phyloP scores from a whole-genome alignment of 306 rosid genomes.

The Medicago arabica region DNA sequence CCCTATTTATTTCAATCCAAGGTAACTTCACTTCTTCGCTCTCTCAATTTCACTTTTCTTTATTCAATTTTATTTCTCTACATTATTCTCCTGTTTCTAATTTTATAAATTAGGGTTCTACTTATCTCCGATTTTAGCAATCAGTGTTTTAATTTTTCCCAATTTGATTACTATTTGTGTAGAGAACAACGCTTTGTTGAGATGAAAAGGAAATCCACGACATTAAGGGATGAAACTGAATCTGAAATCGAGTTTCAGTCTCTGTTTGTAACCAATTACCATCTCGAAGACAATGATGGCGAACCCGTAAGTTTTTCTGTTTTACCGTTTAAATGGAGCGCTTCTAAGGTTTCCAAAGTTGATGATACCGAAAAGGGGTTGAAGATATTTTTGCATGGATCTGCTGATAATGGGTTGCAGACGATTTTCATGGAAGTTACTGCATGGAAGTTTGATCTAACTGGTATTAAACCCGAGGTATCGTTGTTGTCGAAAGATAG shows the following conservation, averaged over 20 bases:
- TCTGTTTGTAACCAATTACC: constrained; percentile 59
- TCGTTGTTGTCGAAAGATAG: constrained; percentile 64
- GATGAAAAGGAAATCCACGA: constrained; percentile 34
- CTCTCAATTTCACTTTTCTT: no score
- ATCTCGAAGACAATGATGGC: constrained; percentile 59
- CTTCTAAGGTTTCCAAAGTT: constrained; percentile 24
- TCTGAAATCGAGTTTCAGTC: constrained; percentile 40
- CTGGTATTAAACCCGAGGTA: constrained; percentile 60
- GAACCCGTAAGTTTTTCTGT: constrained; percentile 61
- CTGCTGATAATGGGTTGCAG: constrained; percentile 57
- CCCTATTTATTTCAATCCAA: neutral
- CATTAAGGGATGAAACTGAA: constrained; percentile 71
- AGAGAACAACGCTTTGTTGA: constrained; percentile 4
- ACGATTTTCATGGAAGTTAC: constrained; percentile 58
- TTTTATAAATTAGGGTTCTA: neutral
- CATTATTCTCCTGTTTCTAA: neutral
- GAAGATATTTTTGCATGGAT: constrained; percentile 57
- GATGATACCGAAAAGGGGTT: neutral
- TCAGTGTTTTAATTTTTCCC: neutral
- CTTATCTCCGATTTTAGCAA: neutral
- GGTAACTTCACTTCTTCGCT: neutral
- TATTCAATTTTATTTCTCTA: neutral
- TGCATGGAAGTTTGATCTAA: constrained; percentile 79
- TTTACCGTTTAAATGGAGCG: constrained; percentile 77
- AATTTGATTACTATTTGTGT: neutral